Evolutionary conservation across 2,329 filamentous ascomycete genomes (phyloP).

Genomic region (Nigrograna mackinnonii): DNA sequence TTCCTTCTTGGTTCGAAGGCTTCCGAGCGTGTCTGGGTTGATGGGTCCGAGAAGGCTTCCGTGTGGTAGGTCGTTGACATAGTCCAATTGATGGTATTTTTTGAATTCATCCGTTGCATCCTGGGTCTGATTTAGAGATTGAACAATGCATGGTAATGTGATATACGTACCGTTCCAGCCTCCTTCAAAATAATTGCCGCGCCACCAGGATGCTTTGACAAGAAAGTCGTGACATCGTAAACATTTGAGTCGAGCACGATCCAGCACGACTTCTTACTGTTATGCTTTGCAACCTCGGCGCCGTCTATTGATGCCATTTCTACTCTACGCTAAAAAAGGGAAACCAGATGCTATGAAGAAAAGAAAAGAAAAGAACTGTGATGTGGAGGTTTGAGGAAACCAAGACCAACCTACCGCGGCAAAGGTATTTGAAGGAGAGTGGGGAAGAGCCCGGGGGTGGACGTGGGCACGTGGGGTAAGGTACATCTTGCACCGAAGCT

Average conservation of each 20-base stretch:
- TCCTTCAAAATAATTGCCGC: slow-evolving; percentile 43
- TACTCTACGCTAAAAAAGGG: too few species aligned
- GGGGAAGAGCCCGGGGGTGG: too few species aligned
- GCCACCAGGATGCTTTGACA: slow-evolving; percentile 65
- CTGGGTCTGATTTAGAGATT: slow-evolving; percentile 12
- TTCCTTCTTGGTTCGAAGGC: slow-evolving; percentile 24
- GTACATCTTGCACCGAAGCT: too few species aligned
- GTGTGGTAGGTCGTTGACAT: slow-evolving; percentile 32
- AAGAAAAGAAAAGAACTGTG: too few species aligned
- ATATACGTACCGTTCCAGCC: slow-evolving; percentile 43
- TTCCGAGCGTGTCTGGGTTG: slow-evolving; percentile 34
- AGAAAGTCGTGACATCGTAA: slow-evolving; percentile 69
- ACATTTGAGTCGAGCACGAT: slow-evolving; percentile 69
- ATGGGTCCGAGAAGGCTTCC: slow-evolving; percentile 29
- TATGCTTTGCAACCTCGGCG: slow-evolving; percentile 38
- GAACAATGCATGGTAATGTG: slow-evolving; percentile 1
- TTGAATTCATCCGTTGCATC: slow-evolving; percentile 40
- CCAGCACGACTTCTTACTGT: slow-evolving; percentile 54
- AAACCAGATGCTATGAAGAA: too few species aligned
- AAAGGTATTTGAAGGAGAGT: too few species aligned
- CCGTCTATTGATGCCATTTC: slow-evolving; percentile 27
- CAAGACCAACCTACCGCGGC: too few species aligned
- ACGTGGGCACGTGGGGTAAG: too few species aligned
- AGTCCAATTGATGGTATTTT: slow-evolving; percentile 36
- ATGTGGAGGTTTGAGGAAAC: too few species aligned